These are phyloP conservation scores for Penstemon eatonii DNA, from an alignment of 257 asterid genomes.

Conservation along the genomic window DNA sequence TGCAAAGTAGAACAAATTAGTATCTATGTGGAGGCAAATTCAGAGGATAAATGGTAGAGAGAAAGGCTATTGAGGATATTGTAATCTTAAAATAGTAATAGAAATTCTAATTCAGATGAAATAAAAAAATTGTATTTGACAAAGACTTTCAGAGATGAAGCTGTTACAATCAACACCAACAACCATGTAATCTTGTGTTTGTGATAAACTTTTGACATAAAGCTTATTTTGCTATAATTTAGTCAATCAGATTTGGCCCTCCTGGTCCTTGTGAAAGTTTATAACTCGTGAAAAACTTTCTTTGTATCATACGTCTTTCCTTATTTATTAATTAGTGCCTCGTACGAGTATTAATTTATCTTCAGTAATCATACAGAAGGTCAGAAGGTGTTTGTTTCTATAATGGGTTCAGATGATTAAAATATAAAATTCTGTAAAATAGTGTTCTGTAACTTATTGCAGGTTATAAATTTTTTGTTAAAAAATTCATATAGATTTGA, in stretches of 20 bases:
- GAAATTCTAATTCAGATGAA: background rate
- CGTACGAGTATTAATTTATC: constrained; percentile 12
- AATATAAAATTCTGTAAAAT: background rate
- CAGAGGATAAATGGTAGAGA: constrained; percentile 5
- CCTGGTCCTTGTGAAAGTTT: background rate
- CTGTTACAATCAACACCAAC: background rate
- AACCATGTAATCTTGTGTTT: background rate
- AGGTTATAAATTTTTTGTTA: background rate
- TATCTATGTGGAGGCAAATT: background rate
- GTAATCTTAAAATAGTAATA: constrained; percentile 3
- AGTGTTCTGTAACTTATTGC: background rate
- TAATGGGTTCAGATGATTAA: background rate
- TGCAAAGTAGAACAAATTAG: too few relatives aligned
- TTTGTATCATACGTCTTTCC: background rate
- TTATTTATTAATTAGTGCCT: constrained; percentile 1
- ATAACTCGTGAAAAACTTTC: background rate
- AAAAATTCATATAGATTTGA: background rate
- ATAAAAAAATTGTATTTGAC: background rate
- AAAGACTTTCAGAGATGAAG: background rate
- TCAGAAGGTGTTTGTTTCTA: background rate
- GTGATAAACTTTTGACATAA: constrained; percentile 1
- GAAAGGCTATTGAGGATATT: background rate
- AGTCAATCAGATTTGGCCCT: constrained; percentile 14
- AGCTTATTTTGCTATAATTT: background rate
- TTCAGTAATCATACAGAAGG: background rate